Base-by-base conservation (phyloP, 2,329 filamentous ascomycete species). In the Aspergillus sergii region DNA sequence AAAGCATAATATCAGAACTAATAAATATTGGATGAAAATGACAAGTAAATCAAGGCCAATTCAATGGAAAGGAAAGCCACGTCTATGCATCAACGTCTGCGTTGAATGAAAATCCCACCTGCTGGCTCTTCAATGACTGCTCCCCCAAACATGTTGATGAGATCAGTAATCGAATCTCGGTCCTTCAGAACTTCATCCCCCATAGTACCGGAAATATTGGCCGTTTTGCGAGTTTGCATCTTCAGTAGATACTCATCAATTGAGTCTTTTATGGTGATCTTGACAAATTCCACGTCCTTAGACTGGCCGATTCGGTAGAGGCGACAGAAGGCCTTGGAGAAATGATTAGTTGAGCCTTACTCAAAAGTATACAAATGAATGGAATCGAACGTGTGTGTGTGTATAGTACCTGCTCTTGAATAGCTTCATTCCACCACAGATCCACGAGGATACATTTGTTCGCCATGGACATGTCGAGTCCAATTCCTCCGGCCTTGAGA, bases 191-290 rank as follows among this genome's bases (percentile, higher is more conserved):
- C 66, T 1, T 68, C 63, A 1, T 69, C 65, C 0, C 71, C 70
- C 64, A 76, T 72, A 0, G 68, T 68, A 4, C 61, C 64, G 2
- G 68, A 65, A 19, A 76, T 76, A 2, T 63, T 46, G 1, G 54
- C 45, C 0, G 68, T 75, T 62, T 92, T 92, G 0, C 69, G 58
- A 0, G 79, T 63, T 63, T 93, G 89, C 66, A 91, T 80, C 0
- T 73, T 54, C 0, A 83, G 71, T 4, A 93, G 79, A 0, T 82
- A 77, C 11, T 84, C 78, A 63, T 93, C 90, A 6, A 91, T 84
- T 0, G 83, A 85, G 5, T 84, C 79, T 1, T 79, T 74, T 0
- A 88, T 80, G 0, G 87, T 75, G 39, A 93, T 80, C 0, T 87
- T 82, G 0, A 86, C 82, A 62, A 91, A 83, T 12, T 86, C 78